Conservation (phyloP, 352 stramenopile genomes). For the Phytophthora gonapodyides region DNA sequence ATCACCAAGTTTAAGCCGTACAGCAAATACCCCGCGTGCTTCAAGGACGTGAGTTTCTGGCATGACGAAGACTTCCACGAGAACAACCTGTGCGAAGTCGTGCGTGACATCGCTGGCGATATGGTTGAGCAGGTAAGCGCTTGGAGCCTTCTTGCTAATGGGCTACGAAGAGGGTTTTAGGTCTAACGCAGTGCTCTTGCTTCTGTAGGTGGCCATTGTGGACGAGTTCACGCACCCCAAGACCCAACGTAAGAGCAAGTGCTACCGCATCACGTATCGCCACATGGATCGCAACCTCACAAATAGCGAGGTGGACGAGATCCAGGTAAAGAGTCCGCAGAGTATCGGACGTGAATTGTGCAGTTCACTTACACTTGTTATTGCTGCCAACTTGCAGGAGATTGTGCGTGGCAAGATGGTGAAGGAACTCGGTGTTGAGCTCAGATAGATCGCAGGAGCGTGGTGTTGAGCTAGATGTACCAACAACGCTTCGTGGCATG, state of each 20-base stretch:
- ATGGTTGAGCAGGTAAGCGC: constrained; percentile 93
- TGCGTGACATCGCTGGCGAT: constrained; percentile 96
- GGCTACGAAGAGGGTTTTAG: not conserved
- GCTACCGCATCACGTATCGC: constrained; percentile 98
- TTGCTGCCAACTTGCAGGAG: constrained; percentile 33
- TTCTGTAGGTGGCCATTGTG: constrained; percentile 75
- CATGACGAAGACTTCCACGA: constrained; percentile 88
- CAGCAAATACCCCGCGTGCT: constrained; percentile 98
- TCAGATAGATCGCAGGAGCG: constrained; percentile 75
- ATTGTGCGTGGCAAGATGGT: constrained; percentile 81
- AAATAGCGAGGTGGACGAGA: constrained; percentile 98
- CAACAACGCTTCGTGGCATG: not conserved
- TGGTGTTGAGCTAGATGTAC: constrained; percentile 12
- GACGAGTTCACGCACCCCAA: constrained; percentile 98
- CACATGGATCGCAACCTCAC: constrained; percentile 99
- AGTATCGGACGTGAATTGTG: not conserved
- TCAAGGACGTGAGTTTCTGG: constrained; percentile 99
- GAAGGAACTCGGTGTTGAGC: constrained; percentile 83
- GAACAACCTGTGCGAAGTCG: constrained; percentile 98
- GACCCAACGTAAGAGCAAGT: constrained; percentile 94
- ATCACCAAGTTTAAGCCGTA: constrained; percentile 98
- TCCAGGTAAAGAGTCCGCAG: constrained; percentile 81
- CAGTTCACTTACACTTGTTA: not conserved
- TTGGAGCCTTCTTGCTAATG: not conserved
- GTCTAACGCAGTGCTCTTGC: constrained; percentile 6